Evolutionary conservation across 2,329 filamentous ascomycete genomes (phyloP).

Genomic region (Corniculantispora saksenae): DNA sequence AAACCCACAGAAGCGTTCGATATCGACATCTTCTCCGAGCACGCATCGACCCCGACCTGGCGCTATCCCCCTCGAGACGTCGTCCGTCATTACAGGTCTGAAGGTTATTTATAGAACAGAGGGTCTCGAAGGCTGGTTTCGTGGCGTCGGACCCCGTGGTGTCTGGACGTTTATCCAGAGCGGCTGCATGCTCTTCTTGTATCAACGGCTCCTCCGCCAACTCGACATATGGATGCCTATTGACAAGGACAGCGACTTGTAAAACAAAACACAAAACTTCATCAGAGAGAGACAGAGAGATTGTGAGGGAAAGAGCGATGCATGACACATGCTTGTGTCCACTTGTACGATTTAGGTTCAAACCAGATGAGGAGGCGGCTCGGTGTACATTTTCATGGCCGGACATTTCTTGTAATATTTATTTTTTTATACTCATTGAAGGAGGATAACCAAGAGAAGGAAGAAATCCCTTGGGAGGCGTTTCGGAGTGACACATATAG

Average conservation of each 20-base stretch:
- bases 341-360: conserved; percentile 12
- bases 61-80: conserved; percentile 80
- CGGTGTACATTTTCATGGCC: conserved; percentile 9
- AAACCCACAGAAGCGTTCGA: conserved; percentile 65
- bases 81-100: conserved; percentile 82
- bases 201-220: conserved; percentile 81
- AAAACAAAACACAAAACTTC: background rate
- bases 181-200: conserved; percentile 93
- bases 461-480: conserved; percentile 2
- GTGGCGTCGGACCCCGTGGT: conserved; percentile 86
- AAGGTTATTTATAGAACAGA: conserved; percentile 88
- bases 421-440: conserved; percentile 3
- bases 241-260: conserved; percentile 29
- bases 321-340: conserved; percentile 4
- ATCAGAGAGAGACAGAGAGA: background rate
- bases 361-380: background rate
- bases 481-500: conserved; percentile 17
- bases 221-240: conserved; percentile 57
- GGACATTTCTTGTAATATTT: conserved; percentile 7
- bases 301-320: background rate
- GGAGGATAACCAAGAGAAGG: background rate
- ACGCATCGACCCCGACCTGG: conserved; percentile 80
- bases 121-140: conserved; percentile 86
- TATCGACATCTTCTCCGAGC: conserved; percentile 87
- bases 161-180: conserved; percentile 99